These are phyloP conservation scores for Dothideomycetes sp. DNA, from an alignment of 2,329 filamentous ascomycete genomes.

Conservation along the genomic window DNA sequence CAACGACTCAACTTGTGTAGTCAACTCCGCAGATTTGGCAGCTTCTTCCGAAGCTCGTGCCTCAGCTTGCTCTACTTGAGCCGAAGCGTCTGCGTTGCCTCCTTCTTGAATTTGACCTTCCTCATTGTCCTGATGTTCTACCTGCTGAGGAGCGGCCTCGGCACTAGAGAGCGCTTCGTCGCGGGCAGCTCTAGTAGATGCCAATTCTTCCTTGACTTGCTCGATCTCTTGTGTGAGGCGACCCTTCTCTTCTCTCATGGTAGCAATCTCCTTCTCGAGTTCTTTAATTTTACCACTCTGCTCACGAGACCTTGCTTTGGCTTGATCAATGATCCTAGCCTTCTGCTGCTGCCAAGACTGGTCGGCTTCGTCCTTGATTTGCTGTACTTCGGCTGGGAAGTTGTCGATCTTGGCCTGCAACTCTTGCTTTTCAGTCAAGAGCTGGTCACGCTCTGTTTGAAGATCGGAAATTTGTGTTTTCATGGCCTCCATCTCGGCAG, in stretches of 20 bases:
- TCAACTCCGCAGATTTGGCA: constrained; percentile 27
- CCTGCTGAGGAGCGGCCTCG: constrained; percentile 24
- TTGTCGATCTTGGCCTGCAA: constrained; percentile 43
- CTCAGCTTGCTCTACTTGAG: constrained; percentile 32
- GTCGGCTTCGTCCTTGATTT: constrained; percentile 34
- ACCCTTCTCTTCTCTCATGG: constrained; percentile 56
- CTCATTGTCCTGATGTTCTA: constrained; percentile 10
- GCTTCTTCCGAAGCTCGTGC: constrained; percentile 31
- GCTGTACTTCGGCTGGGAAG: constrained; percentile 39
- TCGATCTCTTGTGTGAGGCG: constrained; percentile 24
- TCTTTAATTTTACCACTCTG: constrained; percentile 54
- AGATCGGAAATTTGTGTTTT: constrained; percentile 61
- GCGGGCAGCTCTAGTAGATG: constrained; percentile 52
- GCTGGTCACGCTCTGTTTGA: constrained; percentile 43
- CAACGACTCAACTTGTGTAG: constrained; percentile 38
- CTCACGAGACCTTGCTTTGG: constrained; percentile 51
- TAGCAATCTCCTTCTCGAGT: constrained; percentile 41
- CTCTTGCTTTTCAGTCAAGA: constrained; percentile 43
- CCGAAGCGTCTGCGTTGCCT: neutral
- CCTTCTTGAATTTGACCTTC: constrained; percentile 20
- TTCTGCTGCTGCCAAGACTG: constrained; percentile 41
- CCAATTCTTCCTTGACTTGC: constrained; percentile 43
- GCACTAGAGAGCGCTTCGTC: constrained; percentile 49
- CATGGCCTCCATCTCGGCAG: constrained; percentile 80
- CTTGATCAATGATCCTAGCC: constrained; percentile 38